These are phyloP conservation scores for Ogataea trehalophila DNA, from an alignment of 805 yeast genomes.

Conservation along the genomic window DNA sequence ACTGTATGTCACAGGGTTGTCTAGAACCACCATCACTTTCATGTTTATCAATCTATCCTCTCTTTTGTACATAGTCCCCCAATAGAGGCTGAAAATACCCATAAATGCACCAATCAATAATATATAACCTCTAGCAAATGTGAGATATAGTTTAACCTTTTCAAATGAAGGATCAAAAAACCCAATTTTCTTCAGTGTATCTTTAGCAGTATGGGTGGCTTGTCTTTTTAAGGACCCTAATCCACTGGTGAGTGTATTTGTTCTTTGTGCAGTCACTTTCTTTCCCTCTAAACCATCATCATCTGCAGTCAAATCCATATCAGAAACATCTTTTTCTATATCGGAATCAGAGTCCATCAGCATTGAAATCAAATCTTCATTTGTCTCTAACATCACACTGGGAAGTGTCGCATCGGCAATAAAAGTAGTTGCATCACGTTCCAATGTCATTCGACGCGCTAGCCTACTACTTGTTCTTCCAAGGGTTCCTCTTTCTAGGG, in stretches of 20 bases:
- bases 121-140: slow-evolving; percentile 22
- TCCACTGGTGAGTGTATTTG: slow-evolving; percentile 5
- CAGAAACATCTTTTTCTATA: slow-evolving; percentile 3
- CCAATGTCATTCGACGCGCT: slow-evolving; percentile 2
- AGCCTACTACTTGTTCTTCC: slow-evolving; percentile 5
- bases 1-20: slow-evolving; percentile 7
- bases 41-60: slow-evolving; percentile 25
- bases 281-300: slow-evolving; percentile 1
- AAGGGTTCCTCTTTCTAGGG: too few relatives aligned
- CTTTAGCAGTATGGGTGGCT: slow-evolving; percentile 17
- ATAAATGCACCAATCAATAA: slow-evolving; percentile 33
- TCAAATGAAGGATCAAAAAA: slow-evolving; percentile 25
- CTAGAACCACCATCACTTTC: slow-evolving; percentile 31
- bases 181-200: slow-evolving; percentile 18
- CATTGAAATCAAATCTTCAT: slow-evolving; percentile 15
- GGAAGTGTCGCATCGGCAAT: slow-evolving; percentile 11
- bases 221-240: slow-evolving; percentile 10
- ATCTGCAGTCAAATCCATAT: neutral
- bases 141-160: slow-evolving; percentile 5
- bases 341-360: slow-evolving; percentile 11
- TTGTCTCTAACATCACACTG: slow-evolving; percentile 5
- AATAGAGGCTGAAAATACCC: slow-evolving; percentile 35
- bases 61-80: slow-evolving; percentile 39
- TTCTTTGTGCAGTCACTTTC: too few relatives aligned
- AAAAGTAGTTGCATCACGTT: slow-evolving; percentile 5